Evolutionary conservation across 31 red algal genomes (phyloP).

Genomic region (Odonthalia washingtoniensis): DNA sequence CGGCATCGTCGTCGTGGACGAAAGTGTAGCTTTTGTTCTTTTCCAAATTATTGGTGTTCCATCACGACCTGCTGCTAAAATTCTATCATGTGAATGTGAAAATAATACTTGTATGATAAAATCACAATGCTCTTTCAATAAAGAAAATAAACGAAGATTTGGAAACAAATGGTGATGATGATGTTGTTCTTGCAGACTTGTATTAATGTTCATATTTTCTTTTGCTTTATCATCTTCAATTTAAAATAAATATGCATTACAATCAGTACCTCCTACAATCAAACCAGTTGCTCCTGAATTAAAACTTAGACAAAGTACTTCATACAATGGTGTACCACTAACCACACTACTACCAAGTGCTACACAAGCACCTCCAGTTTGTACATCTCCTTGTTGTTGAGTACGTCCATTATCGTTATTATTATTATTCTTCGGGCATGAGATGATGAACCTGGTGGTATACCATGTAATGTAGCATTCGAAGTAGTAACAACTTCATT

Average conservation of each 20-base stretch:
- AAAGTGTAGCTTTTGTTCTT: conserved; percentile 54
- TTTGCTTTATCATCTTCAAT: conserved; percentile 48
- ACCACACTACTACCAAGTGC: conserved; percentile 68
- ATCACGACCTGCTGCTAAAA: no score
- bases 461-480: no score
- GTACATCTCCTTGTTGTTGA: no score
- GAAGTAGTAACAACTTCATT: no score
- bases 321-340: conserved; percentile 55
- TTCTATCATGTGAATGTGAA: conserved; percentile 72
- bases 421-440: no score
- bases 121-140: conserved; percentile 76
- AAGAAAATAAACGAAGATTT: conserved; percentile 59
- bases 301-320: conserved; percentile 78
- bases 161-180: no score
- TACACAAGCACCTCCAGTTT: conserved; percentile 8
- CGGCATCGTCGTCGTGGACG: conserved; percentile 50
- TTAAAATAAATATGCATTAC: conserved; percentile 75
- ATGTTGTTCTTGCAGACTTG: no score
- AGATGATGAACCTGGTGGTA: no score
- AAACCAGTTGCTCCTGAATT: conserved; percentile 82
- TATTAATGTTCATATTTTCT: conserved; percentile 1
- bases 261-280: conserved; percentile 78
- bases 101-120: conserved; percentile 82
- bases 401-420: no score
- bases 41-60: conserved; percentile 89